Percentiles rank a stretch among this genome's conserved stretches.
Conservation (phyloP, 2,329 filamentous ascomycete species). For the Penicillium sp. region DNA sequence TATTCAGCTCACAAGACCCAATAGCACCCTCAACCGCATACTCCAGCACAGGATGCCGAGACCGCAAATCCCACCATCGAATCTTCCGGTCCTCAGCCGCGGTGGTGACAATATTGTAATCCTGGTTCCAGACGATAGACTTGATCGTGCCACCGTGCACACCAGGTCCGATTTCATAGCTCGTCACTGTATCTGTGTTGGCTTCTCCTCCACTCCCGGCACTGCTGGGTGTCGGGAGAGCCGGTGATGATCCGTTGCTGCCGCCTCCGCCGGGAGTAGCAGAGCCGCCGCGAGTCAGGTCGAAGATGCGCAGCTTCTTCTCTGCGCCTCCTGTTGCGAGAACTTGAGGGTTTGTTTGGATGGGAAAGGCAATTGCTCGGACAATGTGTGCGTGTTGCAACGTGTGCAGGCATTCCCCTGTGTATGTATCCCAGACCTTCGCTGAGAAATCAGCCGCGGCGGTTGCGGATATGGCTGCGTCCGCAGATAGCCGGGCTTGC, state of each 20-base stretch:
- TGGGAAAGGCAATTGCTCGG: constrained; percentile 85
- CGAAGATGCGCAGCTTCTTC: constrained; percentile 94
- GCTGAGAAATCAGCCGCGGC: constrained; percentile 95
- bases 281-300: constrained; percentile 60
- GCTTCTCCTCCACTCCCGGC: constrained; percentile 23
- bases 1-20: constrained; percentile 86
- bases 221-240: constrained; percentile 33
- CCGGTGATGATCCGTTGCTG: constrained; percentile 40
- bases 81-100: constrained; percentile 88
- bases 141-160: constrained; percentile 89
- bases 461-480: constrained; percentile 85
- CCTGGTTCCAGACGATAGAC: constrained; percentile 89
- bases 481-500: constrained; percentile 87
- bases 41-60: constrained; percentile 71
- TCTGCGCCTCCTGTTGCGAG: constrained; percentile 93
- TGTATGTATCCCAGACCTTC: constrained; percentile 98
- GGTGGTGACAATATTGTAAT: constrained; percentile 85
- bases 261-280: constrained; percentile 21
- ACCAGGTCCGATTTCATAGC: constrained; percentile 84
- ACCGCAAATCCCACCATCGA: constrained; percentile 89
- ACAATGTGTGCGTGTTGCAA: constrained; percentile 95
- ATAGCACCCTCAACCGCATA: constrained; percentile 80
- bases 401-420: constrained; percentile 82
- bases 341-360: constrained; percentile 73
- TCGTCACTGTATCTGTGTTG: constrained; percentile 51